Base-by-base conservation (phyloP, 352 stramenopile species). In the Thraustotheca clavata region DNA sequence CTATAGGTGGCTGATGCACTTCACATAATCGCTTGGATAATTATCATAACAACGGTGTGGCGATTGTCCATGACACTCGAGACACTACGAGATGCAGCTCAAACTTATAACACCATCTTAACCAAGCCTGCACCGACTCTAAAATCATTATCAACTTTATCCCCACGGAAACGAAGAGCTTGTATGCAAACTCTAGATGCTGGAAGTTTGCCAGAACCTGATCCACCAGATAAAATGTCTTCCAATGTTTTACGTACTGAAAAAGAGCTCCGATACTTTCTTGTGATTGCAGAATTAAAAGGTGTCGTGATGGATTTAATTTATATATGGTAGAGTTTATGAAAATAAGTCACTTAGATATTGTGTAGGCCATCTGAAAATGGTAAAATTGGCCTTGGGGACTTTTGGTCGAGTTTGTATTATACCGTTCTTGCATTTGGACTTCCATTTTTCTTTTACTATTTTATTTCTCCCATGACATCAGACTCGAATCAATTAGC, bases 261-360 rank as follows among this genome's bases (percentile, higher is more conserved):
- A 46, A 69, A 71, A 35, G 69, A 77, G 36, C 62, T 77, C 12
- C 68, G 68, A 24, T 69, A 77, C 20, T 54, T 74, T 14, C 60
- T 74, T 3, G 60, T 68, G 22, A 39, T 76, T 22, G 49, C 73
- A 8, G 68, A 76, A 33, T 32, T 74, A 20, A 59, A 68, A 31
- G 31, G 52, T 3, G 41, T 77, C 0, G 14, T 67, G 8, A 67
- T 60, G 1, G 71, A 75, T 36, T 48, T 75, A 4, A 55, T 74
- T 38, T 69, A 52, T 34, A 60, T 77, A 8, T 77, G 71, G 71
- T n/a, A n/a, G n/a, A n/a, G n/a, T n/a, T n/a, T n/a, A n/a, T n/a
- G n/a, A n/a, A 31, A 6, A 22, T 29, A 6, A 20, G 43, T 31
- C 34, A 6, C 2, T 52, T 3, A 9, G 3, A 18, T 52, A 4